Base-by-base conservation (phyloP, 768 basidiomycete species). In the Ramaria sp. region DNA sequence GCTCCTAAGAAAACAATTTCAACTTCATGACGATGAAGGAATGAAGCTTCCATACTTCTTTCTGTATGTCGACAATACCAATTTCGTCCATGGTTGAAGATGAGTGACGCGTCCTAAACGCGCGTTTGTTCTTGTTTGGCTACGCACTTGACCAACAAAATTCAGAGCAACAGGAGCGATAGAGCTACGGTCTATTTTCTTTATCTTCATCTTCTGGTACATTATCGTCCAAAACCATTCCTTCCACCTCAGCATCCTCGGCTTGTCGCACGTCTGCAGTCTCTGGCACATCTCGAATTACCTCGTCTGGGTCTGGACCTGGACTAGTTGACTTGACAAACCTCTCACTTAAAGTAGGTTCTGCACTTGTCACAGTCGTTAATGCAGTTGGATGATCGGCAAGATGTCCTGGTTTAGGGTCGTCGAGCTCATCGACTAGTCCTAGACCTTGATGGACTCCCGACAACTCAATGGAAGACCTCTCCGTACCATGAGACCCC, bases 371-470 rank as follows among this genome's bases (percentile, higher is more conserved):
- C 24, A 57, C 59, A 16, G 60, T 38, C 3, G 77, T 78, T 47
- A 90, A 68, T 1, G 88, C 73, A 3, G 78, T 84, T 3, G 88
- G 88, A 63, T 81, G 81, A 45, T 89, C 83, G 60, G 88, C 87
- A 74, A 91, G 72, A 66, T 91, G 88, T 20, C 87, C 88, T 13
- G 88, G 88, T 50, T 78, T 72, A 3, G 88, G 88, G 66, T 90
- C 85, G 61, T 91, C 89, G 59, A 91, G 69, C 66, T 91, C 88
- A 59, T 92, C 88, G 27, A 92, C 89, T 16, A 91, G 71, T 0
- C 89, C 88, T 8, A 67, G 61, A 5, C 62, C 63, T 51, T 66
- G 67, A 37, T 72, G 73, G 34, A 62, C 61, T 22, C 62, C 52
- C 30, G 47, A 16, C 45, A 43, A 7, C 28, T 55, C 34, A 56